phyloP scores from a whole-genome alignment of 306 rosid genomes.

The Abrus precatorius region DNA sequence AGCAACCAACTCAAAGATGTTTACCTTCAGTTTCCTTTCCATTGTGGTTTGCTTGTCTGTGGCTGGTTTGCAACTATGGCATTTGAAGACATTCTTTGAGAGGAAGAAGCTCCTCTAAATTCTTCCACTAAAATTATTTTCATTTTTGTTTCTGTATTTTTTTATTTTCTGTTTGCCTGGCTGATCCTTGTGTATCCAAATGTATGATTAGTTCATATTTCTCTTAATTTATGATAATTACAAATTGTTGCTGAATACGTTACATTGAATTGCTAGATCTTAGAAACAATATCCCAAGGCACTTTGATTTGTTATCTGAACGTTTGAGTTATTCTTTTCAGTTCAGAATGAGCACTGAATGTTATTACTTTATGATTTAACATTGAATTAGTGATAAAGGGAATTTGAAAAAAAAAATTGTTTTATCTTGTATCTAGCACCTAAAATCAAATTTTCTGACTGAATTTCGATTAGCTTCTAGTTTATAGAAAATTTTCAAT shows the following conservation, averaged over 20 bases:
- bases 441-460: no score
- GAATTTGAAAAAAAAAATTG: no score
- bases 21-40: constrained; percentile 80
- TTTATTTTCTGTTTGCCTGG: constrained; percentile 6
- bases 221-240: background rate
- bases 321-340: background rate
- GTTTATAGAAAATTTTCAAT: no score
- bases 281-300: constrained; percentile 7
- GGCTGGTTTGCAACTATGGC: constrained; percentile 90
- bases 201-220: constrained; percentile 44
- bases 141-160: constrained; percentile 5
- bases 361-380: background rate
- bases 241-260: constrained; percentile 7
- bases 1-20: constrained; percentile 78
- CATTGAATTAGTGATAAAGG: no score
- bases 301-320: constrained; percentile 9
- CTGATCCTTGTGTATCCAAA: constrained; percentile 14
- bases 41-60: constrained; percentile 84
- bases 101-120: constrained; percentile 87
- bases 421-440: no score
- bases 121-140: constrained; percentile 2
- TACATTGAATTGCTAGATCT: constrained; percentile 21
- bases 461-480: no score
- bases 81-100: constrained; percentile 92
- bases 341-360: constrained; percentile 9